These are phyloP conservation scores for Chaetomiaceae sp. DNA, from an alignment of 2,329 filamentous ascomycete genomes.

Conservation along the genomic window DNA sequence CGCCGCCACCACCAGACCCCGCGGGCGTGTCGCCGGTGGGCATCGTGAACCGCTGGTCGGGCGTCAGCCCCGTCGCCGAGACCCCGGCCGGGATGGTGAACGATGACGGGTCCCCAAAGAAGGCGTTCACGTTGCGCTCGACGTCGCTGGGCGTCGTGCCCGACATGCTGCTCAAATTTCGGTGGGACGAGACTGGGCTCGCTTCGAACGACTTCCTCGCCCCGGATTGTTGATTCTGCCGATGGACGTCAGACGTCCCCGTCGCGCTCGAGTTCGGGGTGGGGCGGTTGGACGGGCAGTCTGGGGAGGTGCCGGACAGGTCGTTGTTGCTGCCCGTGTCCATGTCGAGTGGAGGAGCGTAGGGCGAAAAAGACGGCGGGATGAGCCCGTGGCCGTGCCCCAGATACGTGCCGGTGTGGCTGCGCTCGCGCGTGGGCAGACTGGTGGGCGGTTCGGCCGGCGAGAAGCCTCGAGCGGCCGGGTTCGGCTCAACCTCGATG, in stretches of 20 bases:
- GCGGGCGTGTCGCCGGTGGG: constrained; percentile 20
- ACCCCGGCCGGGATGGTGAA: constrained; percentile 31
- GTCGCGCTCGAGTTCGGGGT: constrained; percentile 53
- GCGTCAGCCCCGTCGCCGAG: constrained; percentile 28
- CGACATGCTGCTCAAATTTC: constrained; percentile 31
- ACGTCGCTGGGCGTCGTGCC: constrained; percentile 30
- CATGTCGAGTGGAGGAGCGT: constrained; percentile 36
- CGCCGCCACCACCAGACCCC: constrained; percentile 9
- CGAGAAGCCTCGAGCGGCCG: constrained; percentile 22
- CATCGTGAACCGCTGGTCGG: constrained; percentile 31
- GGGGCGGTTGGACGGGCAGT: constrained; percentile 46
- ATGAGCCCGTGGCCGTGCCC: constrained; percentile 13
- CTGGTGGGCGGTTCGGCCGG: constrained; percentile 12
- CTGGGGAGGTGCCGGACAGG: constrained; percentile 41
- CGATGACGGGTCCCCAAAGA: constrained; percentile 33
- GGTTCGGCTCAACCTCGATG: constrained; percentile 32
- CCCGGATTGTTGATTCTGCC: constrained; percentile 16
- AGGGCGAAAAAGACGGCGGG: constrained; percentile 23
- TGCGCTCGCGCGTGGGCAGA: constrained; percentile 19
- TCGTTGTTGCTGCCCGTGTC: constrained; percentile 41
- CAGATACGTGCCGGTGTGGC: constrained; percentile 14
- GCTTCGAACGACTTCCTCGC: constrained; percentile 44
- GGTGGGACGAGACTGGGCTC: constrained; percentile 43
- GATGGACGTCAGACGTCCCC: constrained; percentile 35
- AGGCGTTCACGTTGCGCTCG: constrained; percentile 32